These are phyloP conservation scores for Neofusicoccum sp. DNA, from an alignment of 2,329 filamentous ascomycete genomes.

Conservation along the genomic window DNA sequence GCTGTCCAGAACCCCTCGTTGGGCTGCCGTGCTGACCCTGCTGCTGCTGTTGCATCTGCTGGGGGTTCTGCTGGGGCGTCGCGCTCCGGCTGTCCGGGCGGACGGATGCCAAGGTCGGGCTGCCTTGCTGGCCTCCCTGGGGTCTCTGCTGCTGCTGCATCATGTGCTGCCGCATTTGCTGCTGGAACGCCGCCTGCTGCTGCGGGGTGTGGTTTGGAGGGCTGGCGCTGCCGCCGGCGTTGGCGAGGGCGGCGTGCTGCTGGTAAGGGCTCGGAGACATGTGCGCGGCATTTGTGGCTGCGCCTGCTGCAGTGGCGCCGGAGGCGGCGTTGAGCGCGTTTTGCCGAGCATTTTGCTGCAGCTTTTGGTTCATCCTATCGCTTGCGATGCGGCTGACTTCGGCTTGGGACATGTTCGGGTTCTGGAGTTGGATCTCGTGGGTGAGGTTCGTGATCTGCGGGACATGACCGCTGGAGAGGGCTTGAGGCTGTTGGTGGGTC, in stretches of 20 bases:
- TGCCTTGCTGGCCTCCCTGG: constrained; percentile 26
- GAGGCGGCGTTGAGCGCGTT: constrained; percentile 35
- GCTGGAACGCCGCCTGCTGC: constrained; percentile 27
- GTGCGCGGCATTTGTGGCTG: neutral
- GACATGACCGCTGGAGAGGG: constrained; percentile 17
- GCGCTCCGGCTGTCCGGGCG: constrained; percentile 34
- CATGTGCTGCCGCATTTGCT: constrained; percentile 36
- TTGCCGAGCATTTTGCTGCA: constrained; percentile 6
- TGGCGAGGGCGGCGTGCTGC: constrained; percentile 13
- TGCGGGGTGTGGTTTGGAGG: constrained; percentile 2
- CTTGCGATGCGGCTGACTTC: constrained; percentile 11
- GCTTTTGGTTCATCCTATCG: constrained; percentile 14
- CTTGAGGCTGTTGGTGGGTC: constrained; percentile 13
- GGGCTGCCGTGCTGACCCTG: constrained; percentile 3
- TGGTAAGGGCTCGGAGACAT: constrained; percentile 16
- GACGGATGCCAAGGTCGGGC: constrained; percentile 20
- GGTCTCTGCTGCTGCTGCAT: constrained; percentile 36
- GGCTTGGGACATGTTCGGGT: constrained; percentile 5
- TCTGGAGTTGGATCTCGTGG: constrained; percentile 10
- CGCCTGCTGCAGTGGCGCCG: constrained; percentile 4
- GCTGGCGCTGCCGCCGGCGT: constrained; percentile 14
- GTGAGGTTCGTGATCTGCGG: constrained; percentile 17
- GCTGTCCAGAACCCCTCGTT: neutral
- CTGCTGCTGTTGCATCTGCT: constrained; percentile 6
- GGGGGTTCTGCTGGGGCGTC: constrained; percentile 30